Evolutionary conservation across 768 basidiomycete genomes (phyloP).

Genomic region (Mycena galericulata): DNA sequence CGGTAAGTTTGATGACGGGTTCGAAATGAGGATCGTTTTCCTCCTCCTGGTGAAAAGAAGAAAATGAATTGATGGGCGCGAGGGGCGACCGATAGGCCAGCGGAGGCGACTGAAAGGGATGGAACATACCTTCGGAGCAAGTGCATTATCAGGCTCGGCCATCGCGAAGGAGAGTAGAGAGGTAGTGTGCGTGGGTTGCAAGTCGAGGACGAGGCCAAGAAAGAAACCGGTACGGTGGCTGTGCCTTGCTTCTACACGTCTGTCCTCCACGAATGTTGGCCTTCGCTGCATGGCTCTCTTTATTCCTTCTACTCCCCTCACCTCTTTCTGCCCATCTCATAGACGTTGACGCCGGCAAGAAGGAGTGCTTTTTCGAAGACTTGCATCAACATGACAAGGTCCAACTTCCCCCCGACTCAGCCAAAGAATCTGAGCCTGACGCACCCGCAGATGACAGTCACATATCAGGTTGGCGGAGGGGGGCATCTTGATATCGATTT

Average conservation of each 20-base stretch:
- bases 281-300: slow-evolving; percentile 46
- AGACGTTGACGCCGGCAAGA: slow-evolving; percentile 80
- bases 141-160: slow-evolving; percentile 71
- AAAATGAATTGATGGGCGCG: slow-evolving; percentile 32
- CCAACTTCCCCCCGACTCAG: slow-evolving; percentile 19
- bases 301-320: slow-evolving; percentile 56
- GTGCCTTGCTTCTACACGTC: slow-evolving; percentile 12
- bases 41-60: slow-evolving; percentile 64
- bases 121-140: slow-evolving; percentile 76
- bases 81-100: background rate
- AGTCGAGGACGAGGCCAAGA: slow-evolving; percentile 26
- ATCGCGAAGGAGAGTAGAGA: slow-evolving; percentile 50
- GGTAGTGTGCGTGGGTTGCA: slow-evolving; percentile 21
- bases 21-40: slow-evolving; percentile 93
- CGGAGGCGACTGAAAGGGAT: slow-evolving; percentile 26
- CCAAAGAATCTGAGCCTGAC: slow-evolving; percentile 14
- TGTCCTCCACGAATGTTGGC: slow-evolving; percentile 37
- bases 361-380: slow-evolving; percentile 98
- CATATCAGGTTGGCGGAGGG: slow-evolving; percentile 98
- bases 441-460: slow-evolving; percentile 90
- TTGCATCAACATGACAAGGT: slow-evolving; percentile 93
- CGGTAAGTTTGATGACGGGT: slow-evolving; percentile 95
- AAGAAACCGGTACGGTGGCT: slow-evolving; percentile 16
- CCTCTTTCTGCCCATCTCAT: slow-evolving; percentile 75
- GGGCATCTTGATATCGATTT: slow-evolving; percentile 98